A percentile compares a stretch with the other conserved stretches of the same genome.
Evolutionary conservation across 1,284 basidiomycete genomes (phyloP).

Genomic region (Ceratobasidium sp.): DNA sequence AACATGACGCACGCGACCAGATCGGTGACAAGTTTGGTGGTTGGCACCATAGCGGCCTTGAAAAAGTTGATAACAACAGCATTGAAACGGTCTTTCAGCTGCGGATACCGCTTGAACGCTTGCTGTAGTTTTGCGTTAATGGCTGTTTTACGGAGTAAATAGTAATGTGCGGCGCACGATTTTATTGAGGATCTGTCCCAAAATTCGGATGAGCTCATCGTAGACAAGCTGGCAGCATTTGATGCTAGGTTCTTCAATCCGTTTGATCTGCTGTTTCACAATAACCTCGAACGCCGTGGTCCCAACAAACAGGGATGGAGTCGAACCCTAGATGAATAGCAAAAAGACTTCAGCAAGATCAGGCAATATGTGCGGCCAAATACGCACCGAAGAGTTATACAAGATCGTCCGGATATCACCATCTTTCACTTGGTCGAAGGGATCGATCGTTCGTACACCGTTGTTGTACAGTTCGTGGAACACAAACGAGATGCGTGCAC

Average conservation of each 20-base stretch:
- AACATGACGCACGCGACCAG: constrained; percentile 74
- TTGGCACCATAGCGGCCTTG: constrained; percentile 91
- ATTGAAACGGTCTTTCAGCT: constrained; percentile 93
- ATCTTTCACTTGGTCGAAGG: constrained; percentile 98
- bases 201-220: constrained; percentile 94
- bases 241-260: constrained; percentile 90
- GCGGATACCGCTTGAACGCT: constrained; percentile 94
- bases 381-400: constrained; percentile 91
- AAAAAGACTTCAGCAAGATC: constrained; percentile 32
- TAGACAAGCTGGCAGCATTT: constrained; percentile 96
- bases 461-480: constrained; percentile 98
- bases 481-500: constrained; percentile 96
- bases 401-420: constrained; percentile 94
- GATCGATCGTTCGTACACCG: constrained; percentile 94
- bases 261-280: constrained; percentile 97
- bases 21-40: constrained; percentile 92
- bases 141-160: not conserved
- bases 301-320: constrained; percentile 93
- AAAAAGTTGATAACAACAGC: constrained; percentile 94
- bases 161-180: constrained; percentile 66
- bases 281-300: constrained; percentile 97
- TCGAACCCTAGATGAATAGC: constrained; percentile 72
- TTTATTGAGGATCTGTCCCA: constrained; percentile 86
- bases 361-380: not conserved
- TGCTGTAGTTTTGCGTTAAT: constrained; percentile 60